A percentile compares a stretch with the other conserved stretches of the same genome.
Evolutionary conservation across 169 alveolate genomes (phyloP).

Genomic region (Eimeria sp.): DNA sequence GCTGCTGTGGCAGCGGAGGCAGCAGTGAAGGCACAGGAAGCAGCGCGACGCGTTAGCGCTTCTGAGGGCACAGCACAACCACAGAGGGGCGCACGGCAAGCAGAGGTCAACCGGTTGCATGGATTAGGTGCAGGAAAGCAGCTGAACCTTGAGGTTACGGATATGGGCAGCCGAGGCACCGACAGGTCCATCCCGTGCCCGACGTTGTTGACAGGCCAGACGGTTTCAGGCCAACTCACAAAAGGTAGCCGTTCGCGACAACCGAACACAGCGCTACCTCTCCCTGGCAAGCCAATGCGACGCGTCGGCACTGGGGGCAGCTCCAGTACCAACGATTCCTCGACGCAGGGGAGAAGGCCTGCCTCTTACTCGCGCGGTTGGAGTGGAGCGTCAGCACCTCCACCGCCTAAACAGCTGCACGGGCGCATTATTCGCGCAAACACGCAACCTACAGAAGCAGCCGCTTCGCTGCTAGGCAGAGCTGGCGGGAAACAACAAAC

Average conservation of each 20-base stretch:
- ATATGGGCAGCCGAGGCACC: constrained; percentile 5
- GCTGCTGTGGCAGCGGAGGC: constrained; percentile 71
- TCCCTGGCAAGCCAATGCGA: constrained; percentile 5
- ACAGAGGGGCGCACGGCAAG: not conserved
- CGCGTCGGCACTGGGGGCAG: constrained; percentile 9
- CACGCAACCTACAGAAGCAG: constrained; percentile 11
- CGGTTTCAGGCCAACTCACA: not conserved
- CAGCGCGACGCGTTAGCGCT: not conserved
- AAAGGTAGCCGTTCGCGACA: constrained; percentile 3
- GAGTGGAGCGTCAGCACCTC: not conserved
- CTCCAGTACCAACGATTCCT: constrained; percentile 17
- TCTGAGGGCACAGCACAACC: not conserved
- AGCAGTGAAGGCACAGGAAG: constrained; percentile 66
- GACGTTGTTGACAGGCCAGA: constrained; percentile 4
- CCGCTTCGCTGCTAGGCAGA: not conserved
- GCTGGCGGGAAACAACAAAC: not conserved
- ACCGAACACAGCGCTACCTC: not conserved
- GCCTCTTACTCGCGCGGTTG: not conserved
- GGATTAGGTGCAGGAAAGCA: not conserved
- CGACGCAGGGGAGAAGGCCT: constrained; percentile 28
- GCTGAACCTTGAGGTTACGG: not conserved
- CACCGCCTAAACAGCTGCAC: constrained; percentile 1
- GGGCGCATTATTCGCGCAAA: not conserved
- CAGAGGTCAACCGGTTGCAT: not conserved
- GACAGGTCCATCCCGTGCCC: constrained; percentile 55